Percentiles rank a stretch among this genome's conserved stretches.
Evolutionary conservation across 106 monocot species (phyloP).

Genomic region (Dioscorea alata): DNA sequence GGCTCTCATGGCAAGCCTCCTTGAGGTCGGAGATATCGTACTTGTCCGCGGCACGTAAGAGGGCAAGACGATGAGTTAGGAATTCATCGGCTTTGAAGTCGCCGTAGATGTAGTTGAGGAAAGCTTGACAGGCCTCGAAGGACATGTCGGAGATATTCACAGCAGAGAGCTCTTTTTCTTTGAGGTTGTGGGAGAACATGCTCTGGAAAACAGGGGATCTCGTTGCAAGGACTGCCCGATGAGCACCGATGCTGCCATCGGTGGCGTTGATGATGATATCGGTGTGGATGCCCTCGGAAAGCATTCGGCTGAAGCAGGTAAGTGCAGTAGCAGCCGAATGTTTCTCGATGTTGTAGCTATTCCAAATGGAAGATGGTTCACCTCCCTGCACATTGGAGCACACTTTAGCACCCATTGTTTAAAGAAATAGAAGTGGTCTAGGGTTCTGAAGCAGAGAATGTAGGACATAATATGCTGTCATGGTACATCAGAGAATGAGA

Average conservation of each 20-base stretch:
- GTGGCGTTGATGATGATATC: slow-evolving; percentile 74
- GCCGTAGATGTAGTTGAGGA: slow-evolving; percentile 84
- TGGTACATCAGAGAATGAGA: not conserved
- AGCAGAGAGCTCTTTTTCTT: slow-evolving; percentile 69
- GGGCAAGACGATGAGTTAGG: slow-evolving; percentile 53
- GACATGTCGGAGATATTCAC: slow-evolving; percentile 91
- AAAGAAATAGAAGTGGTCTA: not conserved
- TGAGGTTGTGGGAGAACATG: slow-evolving; percentile 95
- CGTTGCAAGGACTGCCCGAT: slow-evolving; percentile 76
- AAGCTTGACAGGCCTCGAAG: slow-evolving; percentile 50
- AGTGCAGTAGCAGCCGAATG: slow-evolving; percentile 39
- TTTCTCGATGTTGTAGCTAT: slow-evolving; percentile 26
- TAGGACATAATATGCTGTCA: not conserved
- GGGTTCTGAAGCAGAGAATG: not conserved
- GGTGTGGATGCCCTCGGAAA: slow-evolving; percentile 59
- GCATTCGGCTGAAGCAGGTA: slow-evolving; percentile 53
- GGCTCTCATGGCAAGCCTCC: slow-evolving; percentile 84
- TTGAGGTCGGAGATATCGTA: slow-evolving; percentile 75
- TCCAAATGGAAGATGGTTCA: slow-evolving; percentile 80
- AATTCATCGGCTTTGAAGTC: slow-evolving; percentile 53
- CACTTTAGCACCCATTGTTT: not conserved
- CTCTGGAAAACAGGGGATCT: slow-evolving; percentile 70
- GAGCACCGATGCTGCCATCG: slow-evolving; percentile 57
- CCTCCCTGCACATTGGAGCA: slow-evolving; percentile 42
- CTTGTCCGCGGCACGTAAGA: slow-evolving; percentile 80